Evolutionary conservation across 106 monocot species (phyloP).

Genomic region (Hemerocallis citrina): DNA sequence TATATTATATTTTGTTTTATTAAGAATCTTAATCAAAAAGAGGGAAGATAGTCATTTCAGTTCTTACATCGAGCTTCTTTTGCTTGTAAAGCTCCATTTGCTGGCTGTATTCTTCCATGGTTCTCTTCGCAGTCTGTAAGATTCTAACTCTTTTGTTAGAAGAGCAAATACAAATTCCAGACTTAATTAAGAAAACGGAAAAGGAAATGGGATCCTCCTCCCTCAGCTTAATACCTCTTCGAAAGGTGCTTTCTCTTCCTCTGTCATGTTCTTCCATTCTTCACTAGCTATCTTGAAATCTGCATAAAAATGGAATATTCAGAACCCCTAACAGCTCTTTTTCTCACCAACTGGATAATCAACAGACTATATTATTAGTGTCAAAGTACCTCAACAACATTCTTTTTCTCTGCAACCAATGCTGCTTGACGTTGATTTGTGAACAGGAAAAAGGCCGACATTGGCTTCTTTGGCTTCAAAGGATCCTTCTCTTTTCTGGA

Average conservation of each 20-base stretch:
- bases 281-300: conserved; percentile 89
- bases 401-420: conserved; percentile 49
- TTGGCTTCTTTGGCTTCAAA: conserved; percentile 69
- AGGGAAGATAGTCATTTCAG: neutral
- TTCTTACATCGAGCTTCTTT: conserved; percentile 49
- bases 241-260: conserved; percentile 48
- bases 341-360: too few species aligned
- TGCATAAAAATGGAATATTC: conserved; percentile 16
- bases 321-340: neutral
- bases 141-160: too few species aligned
- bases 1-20: neutral
- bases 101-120: conserved; percentile 48
- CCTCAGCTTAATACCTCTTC: conserved; percentile 60
- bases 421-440: conserved; percentile 39
- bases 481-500: conserved; percentile 96
- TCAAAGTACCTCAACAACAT: conserved; percentile 45
- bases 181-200: too few species aligned
- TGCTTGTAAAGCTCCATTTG: conserved; percentile 66
- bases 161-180: neutral
- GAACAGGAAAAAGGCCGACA: conserved; percentile 75
- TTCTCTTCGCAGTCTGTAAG: conserved; percentile 57
- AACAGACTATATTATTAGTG: neutral
- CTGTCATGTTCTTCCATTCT: conserved; percentile 84
- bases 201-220: too few species aligned
- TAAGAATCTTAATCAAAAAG: neutral